Conservation (phyloP, 2,329 filamentous ascomycete genomes). For the Arthrobotrys conoides region DNA sequence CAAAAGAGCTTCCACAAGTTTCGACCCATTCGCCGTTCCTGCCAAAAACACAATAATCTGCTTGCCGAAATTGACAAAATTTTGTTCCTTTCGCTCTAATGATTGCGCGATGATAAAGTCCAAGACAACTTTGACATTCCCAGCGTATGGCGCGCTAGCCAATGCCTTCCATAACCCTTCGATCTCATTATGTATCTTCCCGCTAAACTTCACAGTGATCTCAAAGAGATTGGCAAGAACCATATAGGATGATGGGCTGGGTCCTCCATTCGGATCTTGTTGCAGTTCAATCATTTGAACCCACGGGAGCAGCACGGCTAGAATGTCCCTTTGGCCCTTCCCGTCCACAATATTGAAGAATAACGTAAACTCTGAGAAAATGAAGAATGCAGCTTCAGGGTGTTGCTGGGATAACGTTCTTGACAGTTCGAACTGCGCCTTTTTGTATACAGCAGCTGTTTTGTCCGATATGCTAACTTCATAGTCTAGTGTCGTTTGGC, state of each 20-base stretch:
- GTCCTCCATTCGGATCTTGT: conserved; percentile 89
- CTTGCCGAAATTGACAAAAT: conserved; percentile 97
- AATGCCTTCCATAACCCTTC: conserved; percentile 97
- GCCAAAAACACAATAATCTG: conserved; percentile 98
- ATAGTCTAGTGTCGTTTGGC: conserved; percentile 93
- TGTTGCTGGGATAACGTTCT: conserved; percentile 90
- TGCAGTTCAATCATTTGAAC: conserved; percentile 94
- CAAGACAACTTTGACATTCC: conserved; percentile 92
- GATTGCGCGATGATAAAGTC: conserved; percentile 97
- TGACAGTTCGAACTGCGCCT: conserved; percentile 96
- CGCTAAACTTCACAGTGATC: conserved; percentile 93
- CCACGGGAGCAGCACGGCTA: conserved; percentile 95
- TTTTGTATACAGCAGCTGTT: conserved; percentile 96
- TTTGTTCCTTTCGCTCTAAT: conserved; percentile 93
- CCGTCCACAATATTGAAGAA: conserved; percentile 91
- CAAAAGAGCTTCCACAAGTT: conserved; percentile 93
- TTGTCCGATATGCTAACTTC: conserved; percentile 99
- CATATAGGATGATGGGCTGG: conserved; percentile 93
- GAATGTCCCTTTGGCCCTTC: conserved; percentile 89
- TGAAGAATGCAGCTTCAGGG: conserved; percentile 87
- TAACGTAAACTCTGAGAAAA: conserved; percentile 94
- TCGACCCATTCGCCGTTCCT: conserved; percentile 84
- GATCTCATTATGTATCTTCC: conserved; percentile 92
- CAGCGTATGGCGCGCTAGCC: conserved; percentile 89
- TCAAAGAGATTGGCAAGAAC: conserved; percentile 94